phyloP scores from a whole-genome alignment of 352 stramenopile genomes.

The Phytophthora tentaculata region DNA sequence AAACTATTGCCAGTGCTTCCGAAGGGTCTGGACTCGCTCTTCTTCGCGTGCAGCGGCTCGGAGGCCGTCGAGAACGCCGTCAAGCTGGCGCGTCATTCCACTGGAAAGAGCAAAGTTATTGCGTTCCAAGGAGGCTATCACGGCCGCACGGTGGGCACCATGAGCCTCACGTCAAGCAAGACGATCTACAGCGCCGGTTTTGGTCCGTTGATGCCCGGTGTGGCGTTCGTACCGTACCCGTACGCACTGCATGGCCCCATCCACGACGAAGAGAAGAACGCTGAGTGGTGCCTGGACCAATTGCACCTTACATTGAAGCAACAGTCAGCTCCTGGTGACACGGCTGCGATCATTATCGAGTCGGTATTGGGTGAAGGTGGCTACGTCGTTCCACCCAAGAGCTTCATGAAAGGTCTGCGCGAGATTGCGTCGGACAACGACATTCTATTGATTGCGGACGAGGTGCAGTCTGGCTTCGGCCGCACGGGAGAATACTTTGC shows the following conservation, averaged over 20 bases:
- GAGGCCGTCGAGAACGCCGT: slow-evolving; percentile 94
- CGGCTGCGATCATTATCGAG: slow-evolving; percentile 93
- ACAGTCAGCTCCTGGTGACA: slow-evolving; percentile 86
- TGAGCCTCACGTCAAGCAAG: slow-evolving; percentile 93
- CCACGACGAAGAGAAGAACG: slow-evolving; percentile 72
- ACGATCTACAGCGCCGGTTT: slow-evolving; percentile 90
- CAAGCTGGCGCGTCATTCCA: slow-evolving; percentile 92
- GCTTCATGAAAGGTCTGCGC: slow-evolving; percentile 92
- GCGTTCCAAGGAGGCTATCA: slow-evolving; percentile 94
- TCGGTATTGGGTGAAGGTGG: slow-evolving; percentile 92
- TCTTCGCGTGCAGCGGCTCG: slow-evolving; percentile 92
- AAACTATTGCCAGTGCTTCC: slow-evolving; percentile 79
- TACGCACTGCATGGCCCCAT: slow-evolving; percentile 88
- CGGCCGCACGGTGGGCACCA: slow-evolving; percentile 90
- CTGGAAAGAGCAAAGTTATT: slow-evolving; percentile 90
- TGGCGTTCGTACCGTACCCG: slow-evolving; percentile 89
- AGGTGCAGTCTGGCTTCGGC: slow-evolving; percentile 92
- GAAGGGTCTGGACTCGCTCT: slow-evolving; percentile 88
- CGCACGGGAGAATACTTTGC: slow-evolving; percentile 90
- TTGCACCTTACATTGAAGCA: slow-evolving; percentile 91
- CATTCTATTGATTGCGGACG: slow-evolving; percentile 94
- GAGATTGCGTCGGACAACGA: slow-evolving; percentile 92
- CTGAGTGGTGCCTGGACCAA: slow-evolving; percentile 84
- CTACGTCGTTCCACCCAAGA: slow-evolving; percentile 91
- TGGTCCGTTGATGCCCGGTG: slow-evolving; percentile 82